Percentiles rank a stretch among this genome's conserved stretches.
Conservation (phyloP, 202 grass and related monocot genomes). For the Digitaria exilis region DNA sequence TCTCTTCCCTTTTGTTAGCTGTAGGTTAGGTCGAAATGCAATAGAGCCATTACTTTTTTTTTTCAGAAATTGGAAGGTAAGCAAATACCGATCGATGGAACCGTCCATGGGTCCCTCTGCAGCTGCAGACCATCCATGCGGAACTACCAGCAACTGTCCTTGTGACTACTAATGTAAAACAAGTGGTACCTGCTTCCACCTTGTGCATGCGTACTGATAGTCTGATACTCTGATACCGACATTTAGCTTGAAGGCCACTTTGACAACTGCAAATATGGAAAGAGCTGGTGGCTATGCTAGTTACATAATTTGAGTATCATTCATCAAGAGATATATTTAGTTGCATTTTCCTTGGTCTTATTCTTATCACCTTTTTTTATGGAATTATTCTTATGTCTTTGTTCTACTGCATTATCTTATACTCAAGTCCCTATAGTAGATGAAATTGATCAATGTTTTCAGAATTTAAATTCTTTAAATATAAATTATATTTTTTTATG, state of each 20-base stretch:
- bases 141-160: not conserved
- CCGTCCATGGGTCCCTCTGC: not conserved
- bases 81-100: not conserved
- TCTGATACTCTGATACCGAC: not conserved
- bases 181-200: slow-evolving; percentile 6
- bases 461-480: not conserved
- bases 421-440: not conserved
- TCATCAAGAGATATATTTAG: not conserved
- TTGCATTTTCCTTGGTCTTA: no score
- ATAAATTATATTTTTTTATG: not conserved
- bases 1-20: not conserved
- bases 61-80: slow-evolving; percentile 30
- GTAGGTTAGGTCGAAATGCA: slow-evolving; percentile 30
- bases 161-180: not conserved
- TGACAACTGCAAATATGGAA: not conserved
- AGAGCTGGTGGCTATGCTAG: not conserved
- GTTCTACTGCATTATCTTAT: not conserved
- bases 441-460: not conserved
- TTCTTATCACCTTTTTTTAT: no score
- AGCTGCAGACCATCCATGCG: not conserved
- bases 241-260: not conserved
- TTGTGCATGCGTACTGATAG: not conserved
- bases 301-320: not conserved
- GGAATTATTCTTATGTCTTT: not conserved
- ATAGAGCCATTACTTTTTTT: slow-evolving; percentile 4